These are phyloP conservation scores for Erodium maritimum DNA, from an alignment of 345 rosid species.

Conservation along the genomic window DNA sequence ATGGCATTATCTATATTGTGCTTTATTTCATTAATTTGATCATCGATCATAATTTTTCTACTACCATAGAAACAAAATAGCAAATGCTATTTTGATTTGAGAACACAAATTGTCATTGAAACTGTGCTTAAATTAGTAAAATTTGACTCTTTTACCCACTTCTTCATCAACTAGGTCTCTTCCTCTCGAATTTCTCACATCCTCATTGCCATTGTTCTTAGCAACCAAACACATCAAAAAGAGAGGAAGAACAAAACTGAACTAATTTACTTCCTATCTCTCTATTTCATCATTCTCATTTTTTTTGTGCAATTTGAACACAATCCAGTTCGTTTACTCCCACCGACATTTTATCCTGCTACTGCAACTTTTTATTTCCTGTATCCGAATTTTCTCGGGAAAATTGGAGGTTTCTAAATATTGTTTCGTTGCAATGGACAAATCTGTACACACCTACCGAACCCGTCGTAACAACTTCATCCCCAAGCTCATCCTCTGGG, in stretches of 20 bases:
- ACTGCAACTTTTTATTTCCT: too few relatives aligned
- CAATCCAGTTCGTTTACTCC: too few relatives aligned
- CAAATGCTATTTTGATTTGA: not conserved
- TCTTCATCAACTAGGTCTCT: not conserved
- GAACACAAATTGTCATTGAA: not conserved
- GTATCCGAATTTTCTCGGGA: not conserved
- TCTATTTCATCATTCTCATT: not conserved
- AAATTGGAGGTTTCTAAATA: too few relatives aligned
- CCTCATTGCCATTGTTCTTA: too few relatives aligned
- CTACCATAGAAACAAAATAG: not conserved
- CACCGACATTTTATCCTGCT: too few relatives aligned
- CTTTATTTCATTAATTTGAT: too few relatives aligned
- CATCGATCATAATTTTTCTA: too few relatives aligned
- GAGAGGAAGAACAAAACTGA: too few relatives aligned
- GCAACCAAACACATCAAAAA: too few relatives aligned
- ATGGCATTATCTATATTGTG: too few relatives aligned
- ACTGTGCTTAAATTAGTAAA: not conserved
- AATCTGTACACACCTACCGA: not conserved
- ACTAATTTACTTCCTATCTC: too few relatives aligned
- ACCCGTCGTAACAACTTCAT: not conserved
- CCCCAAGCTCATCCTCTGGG: not conserved
- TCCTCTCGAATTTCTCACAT: not conserved
- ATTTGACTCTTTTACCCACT: not conserved
- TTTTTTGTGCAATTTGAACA: too few relatives aligned
- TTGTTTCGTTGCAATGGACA: not conserved